phyloP scores from a whole-genome alignment of 129 eudicot species.

The Smallanthus sonchifolius region DNA sequence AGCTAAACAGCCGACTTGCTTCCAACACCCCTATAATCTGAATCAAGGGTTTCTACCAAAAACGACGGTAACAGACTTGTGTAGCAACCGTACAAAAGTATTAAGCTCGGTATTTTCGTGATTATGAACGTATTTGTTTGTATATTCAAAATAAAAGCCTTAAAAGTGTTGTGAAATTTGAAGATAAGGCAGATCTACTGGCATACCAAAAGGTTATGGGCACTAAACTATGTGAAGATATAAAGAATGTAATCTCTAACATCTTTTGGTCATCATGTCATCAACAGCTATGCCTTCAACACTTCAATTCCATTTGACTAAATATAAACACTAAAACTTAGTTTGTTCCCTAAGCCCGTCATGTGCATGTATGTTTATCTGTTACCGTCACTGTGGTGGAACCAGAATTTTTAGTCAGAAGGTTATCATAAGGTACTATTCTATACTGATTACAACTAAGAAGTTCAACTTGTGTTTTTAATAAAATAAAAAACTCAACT shows the following conservation, averaged over 20 bases:
- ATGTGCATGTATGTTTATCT: not conserved
- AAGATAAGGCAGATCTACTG: constrained; percentile 38
- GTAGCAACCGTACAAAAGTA: not conserved
- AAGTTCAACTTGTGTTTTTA: no score
- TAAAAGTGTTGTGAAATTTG: constrained; percentile 5
- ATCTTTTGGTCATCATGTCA: constrained; percentile 15
- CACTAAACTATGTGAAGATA: constrained; percentile 22
- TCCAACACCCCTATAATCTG: no score
- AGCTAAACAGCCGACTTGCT: no score
- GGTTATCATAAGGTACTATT: no score
- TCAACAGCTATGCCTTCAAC: not conserved
- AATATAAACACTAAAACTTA: constrained; percentile 3
- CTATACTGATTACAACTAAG: no score
- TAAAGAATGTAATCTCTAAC: constrained; percentile 26
- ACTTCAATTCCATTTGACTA: constrained; percentile 14
- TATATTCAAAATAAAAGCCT: constrained; percentile 1
- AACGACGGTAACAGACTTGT: not conserved
- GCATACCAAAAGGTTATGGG: constrained; percentile 24
- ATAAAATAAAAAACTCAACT: no score
- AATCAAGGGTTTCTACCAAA: not conserved
- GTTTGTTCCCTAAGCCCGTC: not conserved
- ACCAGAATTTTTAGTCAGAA: no score
- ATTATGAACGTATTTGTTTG: not conserved
- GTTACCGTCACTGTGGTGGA: no score
- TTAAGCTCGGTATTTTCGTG: not conserved